phyloP scores from a whole-genome alignment of 2,329 filamentous ascomycete genomes.

The Trichoderma koningiopsis region DNA sequence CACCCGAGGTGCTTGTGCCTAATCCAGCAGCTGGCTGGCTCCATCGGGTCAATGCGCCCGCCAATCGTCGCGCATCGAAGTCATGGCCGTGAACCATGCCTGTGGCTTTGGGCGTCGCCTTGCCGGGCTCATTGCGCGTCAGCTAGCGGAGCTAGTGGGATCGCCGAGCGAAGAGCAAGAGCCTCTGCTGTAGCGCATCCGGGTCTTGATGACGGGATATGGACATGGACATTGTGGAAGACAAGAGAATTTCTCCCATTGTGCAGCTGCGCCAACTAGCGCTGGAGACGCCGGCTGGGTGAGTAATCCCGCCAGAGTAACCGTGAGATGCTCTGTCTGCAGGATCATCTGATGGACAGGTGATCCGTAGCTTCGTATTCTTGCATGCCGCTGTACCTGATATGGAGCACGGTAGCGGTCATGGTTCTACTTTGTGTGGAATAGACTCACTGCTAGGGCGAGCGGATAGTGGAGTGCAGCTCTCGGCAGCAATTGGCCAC shows the following conservation, averaged over 20 bases:
- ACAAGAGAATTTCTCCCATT: background rate
- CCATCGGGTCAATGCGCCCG: slow-evolving; percentile 1
- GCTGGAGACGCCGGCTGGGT: background rate
- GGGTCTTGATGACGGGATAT: background rate
- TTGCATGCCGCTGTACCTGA: background rate
- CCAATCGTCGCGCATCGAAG: slow-evolving; percentile 17
- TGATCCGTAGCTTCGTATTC: slow-evolving; percentile 14
- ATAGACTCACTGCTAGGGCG: background rate
- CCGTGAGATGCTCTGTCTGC: background rate
- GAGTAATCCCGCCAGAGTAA: background rate
- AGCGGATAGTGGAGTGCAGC: background rate
- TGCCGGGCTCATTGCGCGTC: slow-evolving; percentile 18
- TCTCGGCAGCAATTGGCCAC: background rate
- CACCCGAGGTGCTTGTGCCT: background rate
- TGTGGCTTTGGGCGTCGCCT: background rate
- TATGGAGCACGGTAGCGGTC: background rate
- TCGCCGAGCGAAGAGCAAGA: background rate
- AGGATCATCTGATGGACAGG: slow-evolving; percentile 21
- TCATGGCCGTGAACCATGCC: slow-evolving; percentile 9
- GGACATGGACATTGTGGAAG: background rate
- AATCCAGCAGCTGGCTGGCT: slow-evolving; percentile 7
- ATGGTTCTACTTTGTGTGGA: background rate
- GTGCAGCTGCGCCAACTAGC: background rate
- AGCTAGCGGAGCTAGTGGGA: background rate
- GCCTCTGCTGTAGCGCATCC: background rate